Percentiles rank a stretch among this genome's conserved stretches.
These are phyloP conservation scores for Obelidium mucronatum DNA, from an alignment of 192 early-diverging fungal genomes.

Conservation along the genomic window DNA sequence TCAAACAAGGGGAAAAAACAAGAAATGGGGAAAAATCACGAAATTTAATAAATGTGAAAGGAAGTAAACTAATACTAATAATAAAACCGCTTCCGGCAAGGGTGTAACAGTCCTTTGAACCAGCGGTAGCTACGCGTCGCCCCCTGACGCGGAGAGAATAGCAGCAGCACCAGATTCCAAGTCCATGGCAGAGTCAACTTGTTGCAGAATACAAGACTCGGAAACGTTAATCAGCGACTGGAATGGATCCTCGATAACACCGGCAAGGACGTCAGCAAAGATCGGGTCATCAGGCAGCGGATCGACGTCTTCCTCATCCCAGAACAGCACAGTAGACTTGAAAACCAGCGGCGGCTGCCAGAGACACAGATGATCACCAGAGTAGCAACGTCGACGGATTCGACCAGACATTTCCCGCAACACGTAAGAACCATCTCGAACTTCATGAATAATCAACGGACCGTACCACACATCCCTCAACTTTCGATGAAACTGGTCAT, in stretches of 20 bases:
- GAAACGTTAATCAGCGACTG: not conserved
- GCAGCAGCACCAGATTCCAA: not conserved
- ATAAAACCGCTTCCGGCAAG: too few relatives aligned
- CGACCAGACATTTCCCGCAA: not conserved
- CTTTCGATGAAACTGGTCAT: not conserved
- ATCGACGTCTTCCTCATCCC: not conserved
- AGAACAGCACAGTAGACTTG: not conserved
- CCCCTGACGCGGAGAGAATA: conserved; percentile 7
- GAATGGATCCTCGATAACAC: not conserved
- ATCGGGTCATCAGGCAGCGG: not conserved
- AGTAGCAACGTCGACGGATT: not conserved
- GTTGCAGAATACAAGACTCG: not conserved
- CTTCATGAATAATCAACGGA: not conserved
- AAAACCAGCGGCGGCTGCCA: not conserved
- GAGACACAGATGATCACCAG: not conserved
- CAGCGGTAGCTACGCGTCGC: not conserved
- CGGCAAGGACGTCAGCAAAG: not conserved
- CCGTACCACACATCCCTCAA: not conserved
- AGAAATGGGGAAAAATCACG: too few relatives aligned
- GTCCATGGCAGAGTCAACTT: not conserved
- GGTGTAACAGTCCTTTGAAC: not conserved
- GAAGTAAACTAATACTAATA: too few relatives aligned
- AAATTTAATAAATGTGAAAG: too few relatives aligned
- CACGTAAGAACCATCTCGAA: not conserved
- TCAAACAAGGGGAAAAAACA: too few relatives aligned